phyloP scores from a whole-genome alignment of 176 grass and related monocot genomes.

The Oryza rufipogon region DNA sequence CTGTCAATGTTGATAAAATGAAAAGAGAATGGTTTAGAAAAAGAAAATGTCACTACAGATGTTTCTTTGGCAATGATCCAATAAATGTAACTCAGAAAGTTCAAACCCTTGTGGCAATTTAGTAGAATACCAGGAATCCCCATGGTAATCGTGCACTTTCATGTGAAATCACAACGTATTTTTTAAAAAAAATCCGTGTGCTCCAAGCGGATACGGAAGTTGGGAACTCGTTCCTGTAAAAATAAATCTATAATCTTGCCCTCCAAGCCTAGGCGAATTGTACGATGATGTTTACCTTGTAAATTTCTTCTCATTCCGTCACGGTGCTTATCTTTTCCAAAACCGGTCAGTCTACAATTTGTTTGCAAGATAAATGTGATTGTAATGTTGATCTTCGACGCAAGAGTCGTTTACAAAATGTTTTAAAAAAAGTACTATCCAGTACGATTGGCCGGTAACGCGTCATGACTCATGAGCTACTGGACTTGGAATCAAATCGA shows the following conservation, averaged over 20 bases:
- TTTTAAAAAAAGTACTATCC: not conserved
- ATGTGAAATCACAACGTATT: too few species aligned
- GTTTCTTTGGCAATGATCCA: not conserved
- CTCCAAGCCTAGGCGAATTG: too few species aligned
- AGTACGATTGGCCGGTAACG: not conserved
- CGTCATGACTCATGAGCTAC: not conserved
- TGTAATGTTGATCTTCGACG: too few species aligned
- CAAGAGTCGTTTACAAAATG: not conserved
- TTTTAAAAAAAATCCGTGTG: not conserved
- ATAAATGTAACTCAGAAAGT: not conserved
- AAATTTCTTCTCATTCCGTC: too few species aligned
- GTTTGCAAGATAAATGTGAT: too few species aligned
- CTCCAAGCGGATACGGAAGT: not conserved
- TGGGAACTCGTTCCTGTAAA: not conserved
- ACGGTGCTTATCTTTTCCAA: not conserved
- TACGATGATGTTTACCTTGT: too few species aligned
- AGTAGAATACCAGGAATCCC: too few species aligned
- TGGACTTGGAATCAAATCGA: not conserved
- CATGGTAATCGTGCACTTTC: too few species aligned
- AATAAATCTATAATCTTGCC: too few species aligned
- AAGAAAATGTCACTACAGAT: not conserved
- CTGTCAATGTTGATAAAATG: not conserved
- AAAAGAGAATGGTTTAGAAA: not conserved
- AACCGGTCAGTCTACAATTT: not conserved
- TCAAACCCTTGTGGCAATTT: not conserved